A percentile compares a stretch with the other conserved stretches of the same genome.
Conservation (phyloP, 306 rosid species). For the Psophocarpus tetragonolobus region DNA sequence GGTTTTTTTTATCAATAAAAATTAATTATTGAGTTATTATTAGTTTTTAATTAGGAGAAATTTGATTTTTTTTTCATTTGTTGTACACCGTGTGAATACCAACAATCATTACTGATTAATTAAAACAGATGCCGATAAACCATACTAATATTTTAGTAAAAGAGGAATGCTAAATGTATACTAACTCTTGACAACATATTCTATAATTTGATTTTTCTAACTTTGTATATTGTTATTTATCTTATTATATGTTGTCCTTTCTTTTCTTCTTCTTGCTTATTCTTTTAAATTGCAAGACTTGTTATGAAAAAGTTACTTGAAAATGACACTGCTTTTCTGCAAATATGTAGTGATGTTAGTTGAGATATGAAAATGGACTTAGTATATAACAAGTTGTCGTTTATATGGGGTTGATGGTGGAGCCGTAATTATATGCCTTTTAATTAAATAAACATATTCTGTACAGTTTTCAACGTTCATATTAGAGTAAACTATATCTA, state of each 20-base stretch:
- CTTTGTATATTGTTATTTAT: neutral
- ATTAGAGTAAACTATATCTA: neutral
- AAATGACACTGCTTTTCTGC: neutral
- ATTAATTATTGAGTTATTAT: too few species aligned
- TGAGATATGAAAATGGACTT: conserved; percentile 12
- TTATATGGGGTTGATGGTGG: neutral
- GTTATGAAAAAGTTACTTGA: neutral
- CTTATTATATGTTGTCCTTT: neutral
- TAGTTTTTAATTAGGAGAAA: too few species aligned
- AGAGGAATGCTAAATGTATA: neutral
- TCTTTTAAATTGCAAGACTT: neutral
- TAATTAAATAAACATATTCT: neutral
- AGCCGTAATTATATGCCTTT: neutral
- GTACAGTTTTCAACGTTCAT: neutral
- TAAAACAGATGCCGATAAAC: neutral
- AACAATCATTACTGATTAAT: too few species aligned
- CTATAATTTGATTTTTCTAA: neutral
- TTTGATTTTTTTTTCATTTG: too few species aligned
- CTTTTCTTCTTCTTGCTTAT: neutral
- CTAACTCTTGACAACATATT: neutral
- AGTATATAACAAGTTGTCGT: conserved; percentile 1
- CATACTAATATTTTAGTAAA: neutral
- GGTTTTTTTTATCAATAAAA: too few species aligned
- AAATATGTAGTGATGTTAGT: neutral
- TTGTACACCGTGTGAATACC: too few species aligned